Percentiles rank a stretch among this genome's conserved stretches.
These are phyloP conservation scores for Aspergillus leporis DNA, from an alignment of 495 filamentous ascomycete species.

Conservation along the genomic window DNA sequence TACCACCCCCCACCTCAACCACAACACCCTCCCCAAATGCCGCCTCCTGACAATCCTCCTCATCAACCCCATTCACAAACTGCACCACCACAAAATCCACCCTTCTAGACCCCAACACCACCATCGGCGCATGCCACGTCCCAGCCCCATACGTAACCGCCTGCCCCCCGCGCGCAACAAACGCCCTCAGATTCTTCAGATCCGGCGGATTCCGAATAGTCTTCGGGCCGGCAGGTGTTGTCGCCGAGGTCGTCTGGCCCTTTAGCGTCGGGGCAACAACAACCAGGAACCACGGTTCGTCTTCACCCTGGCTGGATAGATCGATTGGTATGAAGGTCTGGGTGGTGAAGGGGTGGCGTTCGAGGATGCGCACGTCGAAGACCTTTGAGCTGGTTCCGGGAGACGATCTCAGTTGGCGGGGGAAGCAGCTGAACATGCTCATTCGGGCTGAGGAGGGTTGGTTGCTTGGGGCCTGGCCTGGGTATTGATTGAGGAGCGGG, in stretches of 20 bases:
- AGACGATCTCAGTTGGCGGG: conserved; percentile 51
- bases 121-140: conserved; percentile 99
- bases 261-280: conserved; percentile 78
- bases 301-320: conserved; percentile 39
- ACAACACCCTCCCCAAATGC: conserved; percentile 46
- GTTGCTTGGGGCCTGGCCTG: conserved; percentile 59
- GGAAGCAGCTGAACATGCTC: conserved; percentile 89
- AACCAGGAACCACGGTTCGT: conserved; percentile 66
- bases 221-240: conserved; percentile 32
- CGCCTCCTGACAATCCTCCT: conserved; percentile 91
- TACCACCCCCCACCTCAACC: conserved; percentile 33
- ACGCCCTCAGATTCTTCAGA: conserved; percentile 67
- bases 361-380: conserved; percentile 75
- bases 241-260: conserved; percentile 33
- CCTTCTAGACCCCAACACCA: conserved; percentile 66
- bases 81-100: conserved; percentile 89
- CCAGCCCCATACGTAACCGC: conserved; percentile 89
- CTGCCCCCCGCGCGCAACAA: conserved; percentile 75
- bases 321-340: conserved; percentile 89
- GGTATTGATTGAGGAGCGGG: conserved; percentile 65
- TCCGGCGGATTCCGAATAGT: conserved; percentile 67
- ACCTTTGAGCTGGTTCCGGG: conserved; percentile 27
- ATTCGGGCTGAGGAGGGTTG: conserved; percentile 61
- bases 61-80: conserved; percentile 77
- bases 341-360: conserved; percentile 90